Evolutionary conservation across 148 eudicot species (phyloP).

Genomic region (Vaccinium myrtillus): DNA sequence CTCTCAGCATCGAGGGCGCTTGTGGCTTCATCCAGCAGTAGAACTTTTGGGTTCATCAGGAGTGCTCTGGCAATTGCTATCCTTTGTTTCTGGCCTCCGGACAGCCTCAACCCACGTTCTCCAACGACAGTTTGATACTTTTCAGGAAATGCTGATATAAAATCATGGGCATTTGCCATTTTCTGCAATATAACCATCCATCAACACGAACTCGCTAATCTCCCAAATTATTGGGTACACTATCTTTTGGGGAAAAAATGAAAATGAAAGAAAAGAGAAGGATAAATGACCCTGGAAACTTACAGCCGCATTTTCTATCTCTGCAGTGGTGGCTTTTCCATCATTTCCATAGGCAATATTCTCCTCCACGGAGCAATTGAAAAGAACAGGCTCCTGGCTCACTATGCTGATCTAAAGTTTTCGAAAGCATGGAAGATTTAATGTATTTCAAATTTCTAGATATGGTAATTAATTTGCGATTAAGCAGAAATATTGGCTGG

Average conservation of each 20-base stretch:
- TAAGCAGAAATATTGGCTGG: neutral
- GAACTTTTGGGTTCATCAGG: conserved; percentile 33
- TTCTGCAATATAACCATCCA: conserved; percentile 3
- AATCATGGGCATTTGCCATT: conserved; percentile 20
- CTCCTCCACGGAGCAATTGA: conserved; percentile 86
- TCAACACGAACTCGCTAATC: neutral
- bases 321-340: conserved; percentile 61
- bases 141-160: conserved; percentile 8
- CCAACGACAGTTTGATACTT: conserved; percentile 18
- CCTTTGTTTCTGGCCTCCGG: conserved; percentile 20
- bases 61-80: conserved; percentile 30
- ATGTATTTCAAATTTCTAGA: neutral
- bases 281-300: conserved; percentile 17
- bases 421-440: neutral
- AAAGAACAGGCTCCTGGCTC: conserved; percentile 92
- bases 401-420: conserved; percentile 72
- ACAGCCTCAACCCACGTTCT: conserved; percentile 18
- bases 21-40: conserved; percentile 32
- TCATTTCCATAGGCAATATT: conserved; percentile 83
- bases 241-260: neutral
- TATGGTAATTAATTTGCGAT: neutral
- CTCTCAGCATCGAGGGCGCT: conserved; percentile 32
- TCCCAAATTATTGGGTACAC: neutral
- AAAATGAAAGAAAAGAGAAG: conserved; percentile 6
- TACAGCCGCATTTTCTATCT: conserved; percentile 86